A percentile compares a stretch with the other conserved stretches of the same genome.
phyloP scores from a whole-genome alignment of 1,284 basidiomycete genomes.

The Marasmius sp. region DNA sequence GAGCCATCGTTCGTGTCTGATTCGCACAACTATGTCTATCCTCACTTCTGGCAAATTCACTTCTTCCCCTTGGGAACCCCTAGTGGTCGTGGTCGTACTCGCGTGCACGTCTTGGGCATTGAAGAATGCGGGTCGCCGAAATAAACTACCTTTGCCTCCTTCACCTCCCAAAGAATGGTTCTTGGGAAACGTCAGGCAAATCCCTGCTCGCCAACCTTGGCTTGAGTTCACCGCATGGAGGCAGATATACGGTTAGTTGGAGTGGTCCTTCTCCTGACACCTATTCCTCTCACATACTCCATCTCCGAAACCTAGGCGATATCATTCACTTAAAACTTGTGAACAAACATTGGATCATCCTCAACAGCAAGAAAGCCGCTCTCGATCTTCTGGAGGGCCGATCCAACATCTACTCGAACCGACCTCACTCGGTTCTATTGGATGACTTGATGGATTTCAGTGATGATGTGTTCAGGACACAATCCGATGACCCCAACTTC shows the following conservation, averaged over 20 bases:
- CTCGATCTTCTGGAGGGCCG: slow-evolving; percentile 32
- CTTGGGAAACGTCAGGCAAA: neutral
- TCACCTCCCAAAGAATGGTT: neutral
- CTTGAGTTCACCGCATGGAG: neutral
- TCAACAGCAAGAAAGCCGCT: slow-evolving; percentile 30
- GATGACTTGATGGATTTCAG: neutral
- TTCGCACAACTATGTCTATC: too few relatives aligned
- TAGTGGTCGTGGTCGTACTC: neutral
- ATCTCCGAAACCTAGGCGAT: slow-evolving; percentile 14
- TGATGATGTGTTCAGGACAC: neutral
- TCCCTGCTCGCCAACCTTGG: neutral
- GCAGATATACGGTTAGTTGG: neutral
- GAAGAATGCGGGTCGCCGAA: neutral
- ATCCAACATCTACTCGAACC: slow-evolving; percentile 32
- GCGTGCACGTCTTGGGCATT: neutral
- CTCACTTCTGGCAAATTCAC: too few relatives aligned
- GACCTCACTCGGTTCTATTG: slow-evolving; percentile 25
- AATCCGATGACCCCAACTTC: neutral
- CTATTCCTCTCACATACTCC: neutral
- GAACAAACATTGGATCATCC: slow-evolving; percentile 25
- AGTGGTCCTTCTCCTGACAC: neutral
- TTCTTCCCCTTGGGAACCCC: neutral
- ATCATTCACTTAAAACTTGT: slow-evolving; percentile 25
- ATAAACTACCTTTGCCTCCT: neutral
- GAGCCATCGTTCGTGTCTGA: too few relatives aligned